A percentile compares a stretch with the other conserved stretches of the same genome.
Evolutionary conservation across 495 filamentous ascomycete species (phyloP).

Genomic region (Xylaria venustula): DNA sequence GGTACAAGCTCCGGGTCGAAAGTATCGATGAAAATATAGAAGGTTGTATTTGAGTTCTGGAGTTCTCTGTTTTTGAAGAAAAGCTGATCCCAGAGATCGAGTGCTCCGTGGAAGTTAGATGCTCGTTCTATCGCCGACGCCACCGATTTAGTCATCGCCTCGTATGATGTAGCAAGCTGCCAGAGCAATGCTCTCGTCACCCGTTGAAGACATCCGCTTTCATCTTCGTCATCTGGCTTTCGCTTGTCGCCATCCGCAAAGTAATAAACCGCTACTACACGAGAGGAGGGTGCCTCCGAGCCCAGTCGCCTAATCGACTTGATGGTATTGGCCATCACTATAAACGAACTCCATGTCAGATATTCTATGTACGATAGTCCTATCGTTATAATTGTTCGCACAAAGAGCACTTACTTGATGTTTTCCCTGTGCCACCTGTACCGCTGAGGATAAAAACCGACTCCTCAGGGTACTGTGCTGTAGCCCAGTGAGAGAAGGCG

Average conservation of each 20-base stretch:
- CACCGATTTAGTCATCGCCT: constrained; percentile 37
- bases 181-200: constrained; percentile 34
- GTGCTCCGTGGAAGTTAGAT: constrained; percentile 28
- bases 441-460: constrained; percentile 31
- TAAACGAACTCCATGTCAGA: neutral
- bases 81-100: constrained; percentile 30
- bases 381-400: neutral
- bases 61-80: constrained; percentile 35
- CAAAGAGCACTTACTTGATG: constrained; percentile 19
- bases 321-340: constrained; percentile 36
- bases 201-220: constrained; percentile 16
- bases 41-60: constrained; percentile 31
- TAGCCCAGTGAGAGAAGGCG: constrained; percentile 31
- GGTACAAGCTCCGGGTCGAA: constrained; percentile 26
- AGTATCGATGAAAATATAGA: constrained; percentile 38
- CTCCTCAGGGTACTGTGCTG: constrained; percentile 16
- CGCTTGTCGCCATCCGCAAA: constrained; percentile 41
- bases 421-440: constrained; percentile 38
- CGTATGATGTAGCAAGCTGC: constrained; percentile 38
- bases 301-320: constrained; percentile 29
- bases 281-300: constrained; percentile 27
- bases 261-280: constrained; percentile 34
- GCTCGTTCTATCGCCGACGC: constrained; percentile 30
- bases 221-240: constrained; percentile 26
- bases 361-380: no score